A percentile compares a stretch with the other conserved stretches of the same genome.
phyloP scores from a whole-genome alignment of 106 monocot species.

The Posidonia australis region DNA sequence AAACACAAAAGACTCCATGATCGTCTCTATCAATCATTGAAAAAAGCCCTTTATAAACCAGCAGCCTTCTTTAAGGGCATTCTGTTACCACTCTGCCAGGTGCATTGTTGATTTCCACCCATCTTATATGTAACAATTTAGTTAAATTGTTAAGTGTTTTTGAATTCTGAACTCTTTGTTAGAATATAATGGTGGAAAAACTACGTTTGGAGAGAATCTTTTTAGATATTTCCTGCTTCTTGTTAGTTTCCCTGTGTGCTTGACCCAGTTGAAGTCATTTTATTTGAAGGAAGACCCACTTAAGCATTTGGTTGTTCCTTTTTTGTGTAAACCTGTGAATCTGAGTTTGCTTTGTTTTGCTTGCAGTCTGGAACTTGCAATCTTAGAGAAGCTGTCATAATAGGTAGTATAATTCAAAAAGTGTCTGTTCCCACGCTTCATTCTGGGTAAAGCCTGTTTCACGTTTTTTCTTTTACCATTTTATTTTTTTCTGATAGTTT shows the following conservation, averaged over 20 bases:
- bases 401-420: slow-evolving; percentile 29
- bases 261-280: no score
- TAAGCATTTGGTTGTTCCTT: no score
- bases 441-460: slow-evolving; percentile 20
- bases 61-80: slow-evolving; percentile 94
- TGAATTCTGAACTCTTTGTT: background rate
- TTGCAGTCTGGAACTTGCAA: slow-evolving; percentile 28
- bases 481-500: background rate
- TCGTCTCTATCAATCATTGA: slow-evolving; percentile 78
- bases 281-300: no score
- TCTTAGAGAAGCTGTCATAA: slow-evolving; percentile 27
- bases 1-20: slow-evolving; percentile 91
- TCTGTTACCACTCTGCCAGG: slow-evolving; percentile 87
- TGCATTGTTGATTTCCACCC: slow-evolving; percentile 7
- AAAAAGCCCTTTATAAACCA: slow-evolving; percentile 87
- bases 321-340: no score
- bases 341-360: background rate
- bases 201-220: no score
- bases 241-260: no score
- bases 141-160: background rate
- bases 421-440: slow-evolving; percentile 23
- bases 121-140: no score
- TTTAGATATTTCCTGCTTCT: no score
- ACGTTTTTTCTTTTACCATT: background rate
- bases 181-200: no score